phyloP scores from a whole-genome alignment of 306 rosid species.

The Cajanus cajan region DNA sequence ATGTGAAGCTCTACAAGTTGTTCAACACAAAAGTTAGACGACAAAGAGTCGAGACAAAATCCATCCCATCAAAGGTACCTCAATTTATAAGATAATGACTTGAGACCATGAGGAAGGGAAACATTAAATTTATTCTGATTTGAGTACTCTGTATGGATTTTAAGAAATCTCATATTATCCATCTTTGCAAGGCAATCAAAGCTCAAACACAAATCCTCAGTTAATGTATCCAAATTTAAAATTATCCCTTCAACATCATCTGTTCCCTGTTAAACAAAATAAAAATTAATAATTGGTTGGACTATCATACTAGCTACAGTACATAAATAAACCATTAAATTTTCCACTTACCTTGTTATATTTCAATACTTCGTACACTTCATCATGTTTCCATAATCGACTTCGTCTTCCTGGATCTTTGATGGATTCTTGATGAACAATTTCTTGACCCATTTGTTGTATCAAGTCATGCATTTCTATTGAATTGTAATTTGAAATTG shows the following conservation, averaged over 20 bases:
- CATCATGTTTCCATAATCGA: slow-evolving; percentile 12
- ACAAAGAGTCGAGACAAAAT: not conserved
- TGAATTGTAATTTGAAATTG: not conserved
- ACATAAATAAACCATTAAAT: not conserved
- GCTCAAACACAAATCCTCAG: not conserved
- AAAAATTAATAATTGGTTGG: not conserved
- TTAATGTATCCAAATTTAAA: not conserved
- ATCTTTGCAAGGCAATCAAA: not conserved
- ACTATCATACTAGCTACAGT: not conserved
- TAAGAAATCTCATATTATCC: not conserved
- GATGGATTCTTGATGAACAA: not conserved
- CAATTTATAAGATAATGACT: not conserved
- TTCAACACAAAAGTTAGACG: not conserved
- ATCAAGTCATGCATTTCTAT: slow-evolving; percentile 24
- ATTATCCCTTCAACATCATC: not conserved
- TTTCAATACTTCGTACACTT: not conserved
- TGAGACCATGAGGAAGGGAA: not conserved
- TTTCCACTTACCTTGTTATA: not conserved
- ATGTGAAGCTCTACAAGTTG: not conserved
- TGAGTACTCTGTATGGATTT: not conserved
- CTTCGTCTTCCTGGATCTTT: slow-evolving; percentile 1
- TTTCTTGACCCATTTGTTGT: slow-evolving; percentile 4
- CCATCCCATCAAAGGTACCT: not conserved
- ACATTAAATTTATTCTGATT: not conserved
- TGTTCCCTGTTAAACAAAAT: not conserved